Evolutionary conservation across 257 asterid genomes (phyloP).

Genomic region (Lantana camara): DNA sequence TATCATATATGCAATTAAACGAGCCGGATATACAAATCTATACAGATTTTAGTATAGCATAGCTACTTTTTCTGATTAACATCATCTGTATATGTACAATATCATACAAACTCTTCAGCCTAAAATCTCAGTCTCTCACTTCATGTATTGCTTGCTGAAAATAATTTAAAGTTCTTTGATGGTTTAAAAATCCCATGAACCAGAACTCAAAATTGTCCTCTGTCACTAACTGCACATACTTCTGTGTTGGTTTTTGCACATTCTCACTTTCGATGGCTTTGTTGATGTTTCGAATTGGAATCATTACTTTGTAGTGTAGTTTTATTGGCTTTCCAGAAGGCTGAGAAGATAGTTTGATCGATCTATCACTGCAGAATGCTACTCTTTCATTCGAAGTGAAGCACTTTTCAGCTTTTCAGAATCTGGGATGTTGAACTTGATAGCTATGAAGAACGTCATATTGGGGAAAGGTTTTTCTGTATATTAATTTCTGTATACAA

Average conservation of each 20-base stretch:
- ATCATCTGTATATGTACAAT: too few relatives aligned
- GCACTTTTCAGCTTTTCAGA: too few relatives aligned
- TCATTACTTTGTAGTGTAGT: conserved; percentile 37
- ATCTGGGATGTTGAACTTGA: too few relatives aligned
- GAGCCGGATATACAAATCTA: too few relatives aligned
- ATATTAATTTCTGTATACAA: too few relatives aligned
- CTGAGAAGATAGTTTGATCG: conserved; percentile 34
- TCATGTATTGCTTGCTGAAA: conserved; percentile 34
- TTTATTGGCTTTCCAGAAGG: conserved; percentile 28
- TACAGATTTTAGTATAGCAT: too few relatives aligned
- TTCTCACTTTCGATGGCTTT: conserved; percentile 19
- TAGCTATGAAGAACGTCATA: too few relatives aligned
- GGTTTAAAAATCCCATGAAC: conserved; percentile 59
- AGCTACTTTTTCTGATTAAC: too few relatives aligned
- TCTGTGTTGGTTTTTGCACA: conserved; percentile 32
- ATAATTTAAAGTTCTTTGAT: conserved; percentile 32
- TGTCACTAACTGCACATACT: conserved; percentile 43
- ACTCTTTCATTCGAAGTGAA: too few relatives aligned
- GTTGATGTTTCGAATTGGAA: conserved; percentile 37
- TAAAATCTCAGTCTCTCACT: conserved; percentile 19
- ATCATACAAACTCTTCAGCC: neutral
- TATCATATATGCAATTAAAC: too few relatives aligned
- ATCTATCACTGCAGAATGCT: conserved; percentile 49
- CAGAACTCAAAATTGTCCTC: conserved; percentile 54
- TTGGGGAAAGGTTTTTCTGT: too few relatives aligned